phyloP scores from a whole-genome alignment of 257 asterid species.

The Handroanthus guayacan region DNA sequence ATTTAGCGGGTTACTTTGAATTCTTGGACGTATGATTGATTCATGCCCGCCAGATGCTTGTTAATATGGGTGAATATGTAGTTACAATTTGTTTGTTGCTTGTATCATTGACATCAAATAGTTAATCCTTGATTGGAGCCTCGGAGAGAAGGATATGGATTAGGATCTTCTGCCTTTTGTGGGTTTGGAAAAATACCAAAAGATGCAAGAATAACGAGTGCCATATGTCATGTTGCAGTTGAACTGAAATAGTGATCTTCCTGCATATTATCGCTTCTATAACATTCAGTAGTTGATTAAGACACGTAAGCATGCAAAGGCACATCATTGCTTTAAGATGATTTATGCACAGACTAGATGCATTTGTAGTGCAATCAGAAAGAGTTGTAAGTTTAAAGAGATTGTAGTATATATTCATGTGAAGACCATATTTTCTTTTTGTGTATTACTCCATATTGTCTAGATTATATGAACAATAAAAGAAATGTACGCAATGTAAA shows the following conservation, averaged over 20 bases:
- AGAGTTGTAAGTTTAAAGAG: conserved; percentile 2
- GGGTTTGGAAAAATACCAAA: not conserved
- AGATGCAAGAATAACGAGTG: not conserved
- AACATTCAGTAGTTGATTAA: not conserved
- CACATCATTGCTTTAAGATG: not conserved
- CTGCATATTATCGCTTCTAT: not conserved
- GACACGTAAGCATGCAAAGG: not conserved
- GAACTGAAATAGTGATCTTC: not conserved
- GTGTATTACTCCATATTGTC: not conserved
- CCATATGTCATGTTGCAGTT: not conserved
- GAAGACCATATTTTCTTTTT: not conserved
- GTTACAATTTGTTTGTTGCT: not conserved
- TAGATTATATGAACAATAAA: not conserved
- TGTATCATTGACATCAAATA: not conserved
- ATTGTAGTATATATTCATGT: not conserved
- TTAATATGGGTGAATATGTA: conserved; percentile 8
- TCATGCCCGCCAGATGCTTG: conserved; percentile 28
- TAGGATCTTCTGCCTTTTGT: not conserved
- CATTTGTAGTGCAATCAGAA: conserved; percentile 1
- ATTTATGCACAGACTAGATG: not conserved
- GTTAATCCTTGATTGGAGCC: not conserved
- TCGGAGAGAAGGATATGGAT: conserved; percentile 16
- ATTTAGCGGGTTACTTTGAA: conserved; percentile 11
- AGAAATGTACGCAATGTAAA: not conserved
- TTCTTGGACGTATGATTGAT: conserved; percentile 29